Base-by-base conservation (phyloP, 164 flowering plant species). In the Cinnamomum micranthum region DNA sequence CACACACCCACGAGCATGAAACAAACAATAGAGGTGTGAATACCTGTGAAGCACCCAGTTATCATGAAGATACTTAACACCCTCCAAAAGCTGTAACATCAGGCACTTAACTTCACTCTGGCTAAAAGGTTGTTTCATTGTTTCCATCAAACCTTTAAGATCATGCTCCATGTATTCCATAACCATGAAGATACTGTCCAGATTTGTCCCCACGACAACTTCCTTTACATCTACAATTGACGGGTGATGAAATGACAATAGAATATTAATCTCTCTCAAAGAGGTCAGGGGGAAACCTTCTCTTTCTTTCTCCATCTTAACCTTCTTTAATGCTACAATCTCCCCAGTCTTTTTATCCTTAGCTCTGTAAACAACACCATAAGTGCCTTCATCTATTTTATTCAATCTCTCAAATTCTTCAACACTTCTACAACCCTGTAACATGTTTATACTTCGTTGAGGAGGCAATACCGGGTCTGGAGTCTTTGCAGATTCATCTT, bases 161-260 rank as follows among this genome's bases (percentile, higher is more conserved):
- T 92, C 97, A 78, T 89, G 88, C 33, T 91, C 97, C 88, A 92
- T 84, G 73, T 89, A 88, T 70, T 92, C 95, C 97, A 91, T 92
- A 1, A 87, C 95, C 95, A 92, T 84, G 72, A 77, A 91, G 68
- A 88, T 80, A 67, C 77, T 78, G 77, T 85, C 88, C 67, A 75
- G 73, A 55, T 81, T 80, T 69, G 74, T 75, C 27, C 80, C 91
- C 70, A 88, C 84, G 15, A 89, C 97, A 31, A 92, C 94, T 83
- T 88, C 94, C 76, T 88, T 90, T 7, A 88, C 88, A 74, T 82
- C 81, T 20, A 92, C 91, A 74, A 92, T 77, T 4, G 91, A 88
- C 10, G 91, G 94, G 75, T 92, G 92, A 76, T 88, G 73, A 63
- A 85, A 71, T 28, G 92, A 86, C 73, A 85, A 19, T 11, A 91